Evolutionary conservation across 192 early-diverging fungal species (phyloP).

Genomic region (Backusella liffmaniae): DNA sequence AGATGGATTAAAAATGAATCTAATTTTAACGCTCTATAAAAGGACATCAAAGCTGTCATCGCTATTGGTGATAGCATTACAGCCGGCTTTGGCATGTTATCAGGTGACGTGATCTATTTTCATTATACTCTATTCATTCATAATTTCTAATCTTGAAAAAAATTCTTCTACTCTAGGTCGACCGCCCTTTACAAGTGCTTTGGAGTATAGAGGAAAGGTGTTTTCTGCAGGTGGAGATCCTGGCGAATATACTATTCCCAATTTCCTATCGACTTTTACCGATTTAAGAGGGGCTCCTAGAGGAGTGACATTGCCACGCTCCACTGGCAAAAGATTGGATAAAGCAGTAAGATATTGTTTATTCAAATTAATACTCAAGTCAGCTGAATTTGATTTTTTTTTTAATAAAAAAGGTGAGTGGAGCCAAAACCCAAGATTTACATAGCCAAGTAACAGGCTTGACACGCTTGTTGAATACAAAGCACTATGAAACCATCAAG

Average conservation of each 20-base stretch:
- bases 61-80: slow-evolving; percentile 54
- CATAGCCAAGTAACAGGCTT: slow-evolving; percentile 37
- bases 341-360: slow-evolving; percentile 42
- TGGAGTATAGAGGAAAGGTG: slow-evolving; percentile 54
- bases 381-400: not conserved
- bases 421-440: slow-evolving; percentile 46
- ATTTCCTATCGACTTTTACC: slow-evolving; percentile 42
- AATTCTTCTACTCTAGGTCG: slow-evolving; percentile 31
- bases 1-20: not conserved
- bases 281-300: slow-evolving; percentile 37
- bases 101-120: slow-evolving; percentile 26
- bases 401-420: slow-evolving; percentile 42
- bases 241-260: slow-evolving; percentile 48
- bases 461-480: slow-evolving; percentile 24
- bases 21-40: not conserved
- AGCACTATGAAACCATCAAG: slow-evolving; percentile 34
- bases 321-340: slow-evolving; percentile 49
- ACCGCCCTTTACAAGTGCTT: slow-evolving; percentile 46
- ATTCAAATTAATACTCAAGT: not conserved
- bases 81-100: slow-evolving; percentile 56
- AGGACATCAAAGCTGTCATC: slow-evolving; percentile 52
- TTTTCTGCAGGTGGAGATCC: slow-evolving; percentile 50
- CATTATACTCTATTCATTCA: not conserved
- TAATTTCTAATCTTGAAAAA: not conserved
- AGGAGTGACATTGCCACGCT: slow-evolving; percentile 45